Percentiles rank a stretch among this genome's conserved stretches.
Conservation (phyloP, 1,139 yeast genomes). For the Candida gigantensis region DNA sequence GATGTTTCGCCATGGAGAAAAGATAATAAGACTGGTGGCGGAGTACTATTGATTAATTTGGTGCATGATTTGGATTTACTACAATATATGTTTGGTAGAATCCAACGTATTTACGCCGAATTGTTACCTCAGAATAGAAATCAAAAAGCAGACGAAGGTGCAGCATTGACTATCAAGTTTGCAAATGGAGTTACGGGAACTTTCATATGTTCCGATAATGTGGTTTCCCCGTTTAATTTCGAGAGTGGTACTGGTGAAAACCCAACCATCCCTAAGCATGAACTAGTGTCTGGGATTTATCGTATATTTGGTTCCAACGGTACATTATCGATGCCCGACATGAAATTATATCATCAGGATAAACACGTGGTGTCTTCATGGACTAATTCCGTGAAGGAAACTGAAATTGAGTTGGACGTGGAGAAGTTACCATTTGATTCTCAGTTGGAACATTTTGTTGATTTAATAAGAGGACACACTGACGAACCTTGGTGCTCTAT, state of each 20-base stretch:
- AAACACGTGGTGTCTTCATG: slow-evolving; percentile 20
- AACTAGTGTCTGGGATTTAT: slow-evolving; percentile 36
- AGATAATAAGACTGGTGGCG: slow-evolving; percentile 36
- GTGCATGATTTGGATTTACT: slow-evolving; percentile 46
- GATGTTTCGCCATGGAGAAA: slow-evolving; percentile 44
- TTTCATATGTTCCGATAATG: slow-evolving; percentile 44
- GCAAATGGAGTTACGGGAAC: slow-evolving; percentile 43
- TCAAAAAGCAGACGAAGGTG: slow-evolving; percentile 40
- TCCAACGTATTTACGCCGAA: slow-evolving; percentile 41
- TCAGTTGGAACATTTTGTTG: slow-evolving; percentile 32
- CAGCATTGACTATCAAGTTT: slow-evolving; percentile 39
- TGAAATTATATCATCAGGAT: slow-evolving; percentile 36
- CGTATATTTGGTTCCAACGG: slow-evolving; percentile 44
- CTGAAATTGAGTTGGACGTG: slow-evolving; percentile 18
- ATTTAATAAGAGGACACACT: slow-evolving; percentile 29
- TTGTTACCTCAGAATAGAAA: slow-evolving; percentile 32
- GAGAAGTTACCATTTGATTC: slow-evolving; percentile 36
- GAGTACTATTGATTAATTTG: slow-evolving; percentile 43
- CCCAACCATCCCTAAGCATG: slow-evolving; percentile 39
- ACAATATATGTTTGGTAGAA: slow-evolving; percentile 44
- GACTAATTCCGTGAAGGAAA: slow-evolving; percentile 22
- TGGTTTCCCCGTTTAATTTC: slow-evolving; percentile 43
- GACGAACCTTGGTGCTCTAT: slow-evolving; percentile 35
- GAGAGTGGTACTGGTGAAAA: slow-evolving; percentile 48
- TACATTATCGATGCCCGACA: slow-evolving; percentile 43